Conservation (phyloP, 2,329 filamentous ascomycete species). For the Trichoderma brevicompactum region DNA sequence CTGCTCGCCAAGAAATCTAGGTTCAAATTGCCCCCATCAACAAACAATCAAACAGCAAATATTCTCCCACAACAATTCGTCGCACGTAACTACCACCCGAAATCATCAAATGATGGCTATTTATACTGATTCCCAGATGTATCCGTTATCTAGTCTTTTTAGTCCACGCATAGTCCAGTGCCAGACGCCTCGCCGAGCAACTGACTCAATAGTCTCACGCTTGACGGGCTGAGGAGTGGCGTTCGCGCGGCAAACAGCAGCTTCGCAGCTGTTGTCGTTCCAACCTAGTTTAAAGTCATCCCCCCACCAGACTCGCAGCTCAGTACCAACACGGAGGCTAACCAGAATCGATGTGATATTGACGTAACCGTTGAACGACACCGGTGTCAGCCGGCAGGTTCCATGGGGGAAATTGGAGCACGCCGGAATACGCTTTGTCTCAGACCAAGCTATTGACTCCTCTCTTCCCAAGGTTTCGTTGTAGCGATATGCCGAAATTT, state of each 20-base stretch:
- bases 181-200: slow-evolving; percentile 42
- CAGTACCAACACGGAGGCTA: slow-evolving; percentile 44
- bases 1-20: slow-evolving; percentile 43
- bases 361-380: slow-evolving; percentile 45
- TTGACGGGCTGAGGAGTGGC: slow-evolving; percentile 38
- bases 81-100: slow-evolving; percentile 33
- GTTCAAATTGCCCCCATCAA: slow-evolving; percentile 42
- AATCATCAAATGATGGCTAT: slow-evolving; percentile 33
- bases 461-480: slow-evolving; percentile 41
- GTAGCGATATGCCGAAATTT: slow-evolving; percentile 48
- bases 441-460: slow-evolving; percentile 47
- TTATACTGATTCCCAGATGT: slow-evolving; percentile 39
- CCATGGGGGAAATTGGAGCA: slow-evolving; percentile 43
- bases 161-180: slow-evolving; percentile 42
- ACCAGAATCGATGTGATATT: slow-evolving; percentile 48
- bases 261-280: slow-evolving; percentile 48
- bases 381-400: slow-evolving; percentile 42
- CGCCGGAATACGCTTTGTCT: slow-evolving; percentile 46
- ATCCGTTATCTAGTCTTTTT: slow-evolving; percentile 41
- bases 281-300: slow-evolving; percentile 49
- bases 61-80: slow-evolving; percentile 37
- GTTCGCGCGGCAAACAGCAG: slow-evolving; percentile 43
- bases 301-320: slow-evolving; percentile 48
- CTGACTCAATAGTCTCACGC: slow-evolving; percentile 41
- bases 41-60: slow-evolving; percentile 39